Evolutionary conservation across 345 rosid genomes (phyloP), one percentile per base, ranked within the genome.

Genomic region (Raphanus sativus): DNA sequence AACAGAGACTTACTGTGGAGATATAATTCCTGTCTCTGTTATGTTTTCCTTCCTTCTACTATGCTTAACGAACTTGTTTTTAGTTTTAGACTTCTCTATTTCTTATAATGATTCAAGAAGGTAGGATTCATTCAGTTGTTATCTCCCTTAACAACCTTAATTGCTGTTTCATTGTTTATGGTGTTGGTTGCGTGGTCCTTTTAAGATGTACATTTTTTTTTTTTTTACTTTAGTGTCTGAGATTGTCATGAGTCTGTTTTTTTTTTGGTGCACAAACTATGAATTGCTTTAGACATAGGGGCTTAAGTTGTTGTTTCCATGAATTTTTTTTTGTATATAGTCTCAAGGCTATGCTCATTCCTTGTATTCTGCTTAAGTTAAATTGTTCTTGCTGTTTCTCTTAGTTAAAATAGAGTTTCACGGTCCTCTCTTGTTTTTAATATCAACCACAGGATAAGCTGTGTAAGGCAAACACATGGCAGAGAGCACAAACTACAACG

Each of bases 381-480:
- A 33, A 55, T 38, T 54, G 36, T 33, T n/a, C 52, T 52, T 67
- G 59, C 33, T 50, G 65, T 62, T 63, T 30, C 60, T 69, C 58
- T 79, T 54, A 68, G 62, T 30, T 68, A 69, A 58, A 52, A 68
- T 68, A 36, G 69, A 67, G 33, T 38, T 62, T 74, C 28, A 79
- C 32, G 17, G 63, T 69, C 17, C 26, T 61, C 67, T 72, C 69
- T 62, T 62, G 56, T 26, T 38, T 71, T 60, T 33, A 69, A 83
- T 84, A 9, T 70, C 25, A 79, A 67, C 69, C 61, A 63, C 77
- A 93, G 99, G 98, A 96, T 74, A 91, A 93, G 84, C 94, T 96
- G 29, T 93, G 98, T 81, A 96, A 96, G 83, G 97, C 98, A 82
- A 93, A 93, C 80, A 86, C 94, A 42, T 93, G 99, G 99, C 99